Conservation (phyloP, 768 basidiomycete genomes). For the Macrocybe gigantea region DNA sequence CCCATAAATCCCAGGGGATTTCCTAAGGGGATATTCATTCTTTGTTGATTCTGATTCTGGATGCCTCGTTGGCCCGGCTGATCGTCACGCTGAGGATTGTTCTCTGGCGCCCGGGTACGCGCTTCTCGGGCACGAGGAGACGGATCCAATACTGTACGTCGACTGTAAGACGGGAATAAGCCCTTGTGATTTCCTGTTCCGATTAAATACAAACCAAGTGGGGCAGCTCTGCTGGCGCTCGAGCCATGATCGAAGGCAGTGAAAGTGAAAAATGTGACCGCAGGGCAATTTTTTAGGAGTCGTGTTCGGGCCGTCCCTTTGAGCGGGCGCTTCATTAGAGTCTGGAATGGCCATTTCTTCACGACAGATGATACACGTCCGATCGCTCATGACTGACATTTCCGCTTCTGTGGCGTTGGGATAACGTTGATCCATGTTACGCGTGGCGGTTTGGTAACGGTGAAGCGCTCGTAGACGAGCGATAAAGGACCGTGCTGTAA, state of each 20-base stretch:
- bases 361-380: conserved; percentile 95
- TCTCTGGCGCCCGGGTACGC: not conserved
- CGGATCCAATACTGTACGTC: conserved; percentile 67
- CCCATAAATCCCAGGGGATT: conserved; percentile 50
- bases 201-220: conserved; percentile 68
- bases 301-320: conserved; percentile 76
- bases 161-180: conserved; percentile 36
- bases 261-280: conserved; percentile 97
- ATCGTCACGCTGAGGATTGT: conserved; percentile 29
- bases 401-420: conserved; percentile 89
- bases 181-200: too few species aligned
- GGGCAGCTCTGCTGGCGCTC: conserved; percentile 99
- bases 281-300: conserved; percentile 96
- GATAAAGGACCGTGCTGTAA: conserved; percentile 91
- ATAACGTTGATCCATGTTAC: conserved; percentile 95
- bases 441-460: conserved; percentile 89
- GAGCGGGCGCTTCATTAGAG: conserved; percentile 14
- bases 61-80: conserved; percentile 20
- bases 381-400: conserved; percentile 73
- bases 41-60: conserved; percentile 30
- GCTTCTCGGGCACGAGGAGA: not conserved
- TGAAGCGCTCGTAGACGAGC: conserved; percentile 82
- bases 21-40: conserved; percentile 36
- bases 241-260: conserved; percentile 95
- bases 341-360: conserved; percentile 76